A percentile compares a stretch with the other conserved stretches of the same genome.
These are phyloP conservation scores for Alternaria sp. DNA, from an alignment of 2,329 filamentous ascomycete species.

Conservation along the genomic window DNA sequence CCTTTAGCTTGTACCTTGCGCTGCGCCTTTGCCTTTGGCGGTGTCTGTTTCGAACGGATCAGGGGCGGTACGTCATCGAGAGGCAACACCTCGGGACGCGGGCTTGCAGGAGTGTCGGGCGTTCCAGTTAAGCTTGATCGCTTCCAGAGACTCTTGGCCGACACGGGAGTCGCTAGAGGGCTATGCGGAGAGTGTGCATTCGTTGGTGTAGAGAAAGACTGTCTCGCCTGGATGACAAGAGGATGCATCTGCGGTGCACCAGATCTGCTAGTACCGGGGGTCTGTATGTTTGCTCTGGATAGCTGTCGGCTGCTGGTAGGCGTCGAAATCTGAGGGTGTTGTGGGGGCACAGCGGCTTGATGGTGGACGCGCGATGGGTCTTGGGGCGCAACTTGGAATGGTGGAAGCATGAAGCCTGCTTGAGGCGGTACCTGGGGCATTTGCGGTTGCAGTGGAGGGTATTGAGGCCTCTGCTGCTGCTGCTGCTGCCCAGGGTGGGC, in stretches of 20 bases:
- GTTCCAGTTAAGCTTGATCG: conserved; percentile 25
- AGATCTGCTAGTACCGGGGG: conserved; percentile 27
- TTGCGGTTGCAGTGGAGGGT: conserved; percentile 44
- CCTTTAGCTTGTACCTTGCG: conserved; percentile 38
- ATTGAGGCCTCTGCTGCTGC: conserved; percentile 32
- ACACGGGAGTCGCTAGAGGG: conserved; percentile 38
- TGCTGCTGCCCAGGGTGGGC: conserved; percentile 42
- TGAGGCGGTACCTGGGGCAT: conserved; percentile 52
- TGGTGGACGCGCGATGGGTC: conserved; percentile 53
- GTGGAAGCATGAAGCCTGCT: conserved; percentile 58
- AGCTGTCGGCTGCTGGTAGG: conserved; percentile 34
- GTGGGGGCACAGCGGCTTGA: conserved; percentile 37
- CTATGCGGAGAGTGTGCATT: conserved; percentile 39
- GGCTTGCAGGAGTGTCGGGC: conserved; percentile 27
- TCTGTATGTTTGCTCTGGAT: conserved; percentile 23
- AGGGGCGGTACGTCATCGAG: conserved; percentile 41
- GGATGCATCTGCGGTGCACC: conserved; percentile 36
- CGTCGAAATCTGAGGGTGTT: conserved; percentile 43
- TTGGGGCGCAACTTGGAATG: conserved; percentile 58
- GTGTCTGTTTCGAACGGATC: conserved; percentile 27
- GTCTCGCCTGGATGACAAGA: conserved; percentile 35
- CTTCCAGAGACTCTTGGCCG: conserved; percentile 46
- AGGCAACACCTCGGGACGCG: conserved; percentile 38
- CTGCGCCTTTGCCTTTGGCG: conserved; percentile 35
- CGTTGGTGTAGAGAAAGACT: conserved; percentile 40